Evolutionary conservation across 2,329 filamentous ascomycete species (phyloP).

Genomic region (Xylariomycetidae sp.): DNA sequence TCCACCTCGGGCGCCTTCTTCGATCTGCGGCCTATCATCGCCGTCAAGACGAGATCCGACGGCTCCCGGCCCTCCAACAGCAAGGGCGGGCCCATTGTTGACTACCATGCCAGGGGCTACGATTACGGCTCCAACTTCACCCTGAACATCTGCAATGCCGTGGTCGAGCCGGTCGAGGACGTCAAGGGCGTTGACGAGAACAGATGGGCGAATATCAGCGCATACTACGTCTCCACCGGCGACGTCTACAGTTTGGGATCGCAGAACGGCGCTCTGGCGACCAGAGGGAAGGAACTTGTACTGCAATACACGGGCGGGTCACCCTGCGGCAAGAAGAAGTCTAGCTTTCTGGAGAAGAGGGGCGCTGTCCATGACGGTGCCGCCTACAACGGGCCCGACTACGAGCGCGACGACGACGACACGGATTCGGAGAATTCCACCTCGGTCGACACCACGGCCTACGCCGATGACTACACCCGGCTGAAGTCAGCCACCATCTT

Average conservation of each 20-base stretch:
- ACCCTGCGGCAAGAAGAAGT: slow-evolving; percentile 53
- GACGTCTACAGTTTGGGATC: slow-evolving; percentile 71
- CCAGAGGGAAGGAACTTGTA: slow-evolving; percentile 67
- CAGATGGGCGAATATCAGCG: slow-evolving; percentile 68
- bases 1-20: slow-evolving; percentile 53
- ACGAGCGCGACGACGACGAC: slow-evolving; percentile 25
- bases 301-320: slow-evolving; percentile 74
- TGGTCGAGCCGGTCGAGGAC: slow-evolving; percentile 59
- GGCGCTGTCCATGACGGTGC: slow-evolving; percentile 30
- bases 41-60: slow-evolving; percentile 35
- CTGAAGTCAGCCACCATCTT: slow-evolving; percentile 83
- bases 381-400: slow-evolving; percentile 25
- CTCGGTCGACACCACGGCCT: slow-evolving; percentile 14
- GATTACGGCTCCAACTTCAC: slow-evolving; percentile 80
- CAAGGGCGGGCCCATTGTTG: slow-evolving; percentile 36
- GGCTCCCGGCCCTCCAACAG: slow-evolving; percentile 33
- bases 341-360: slow-evolving; percentile 24
- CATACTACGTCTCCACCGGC: slow-evolving; percentile 63
- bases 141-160: slow-evolving; percentile 71
- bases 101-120: slow-evolving; percentile 63
- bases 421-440: slow-evolving; percentile 10
- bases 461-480: slow-evolving; percentile 28
- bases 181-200: slow-evolving; percentile 58
- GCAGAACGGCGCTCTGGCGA: slow-evolving; percentile 47
- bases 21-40: slow-evolving; percentile 51